Evolutionary conservation across 768 basidiomycete species (phyloP).

Genomic region (Steccherinum ochraceum): DNA sequence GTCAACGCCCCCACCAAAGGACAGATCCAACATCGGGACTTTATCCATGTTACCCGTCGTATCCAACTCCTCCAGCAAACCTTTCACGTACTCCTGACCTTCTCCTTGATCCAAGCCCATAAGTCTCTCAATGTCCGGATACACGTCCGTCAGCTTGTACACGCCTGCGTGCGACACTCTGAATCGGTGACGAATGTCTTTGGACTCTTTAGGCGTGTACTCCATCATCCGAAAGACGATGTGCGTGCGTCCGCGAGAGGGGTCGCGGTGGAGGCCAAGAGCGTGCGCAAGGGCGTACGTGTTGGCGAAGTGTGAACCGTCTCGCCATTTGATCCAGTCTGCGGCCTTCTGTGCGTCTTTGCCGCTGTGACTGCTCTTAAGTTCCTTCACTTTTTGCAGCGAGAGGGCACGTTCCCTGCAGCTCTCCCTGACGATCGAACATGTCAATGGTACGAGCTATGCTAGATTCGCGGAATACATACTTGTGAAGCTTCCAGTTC

Average conservation of each 20-base stretch:
- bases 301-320: slow-evolving; percentile 10
- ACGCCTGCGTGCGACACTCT: slow-evolving; percentile 15
- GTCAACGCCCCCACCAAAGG: slow-evolving; percentile 8
- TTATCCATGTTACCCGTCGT: background rate
- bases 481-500: slow-evolving; percentile 21
- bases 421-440: background rate
- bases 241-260: slow-evolving; percentile 20
- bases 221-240: slow-evolving; percentile 19
- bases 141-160: slow-evolving; percentile 19
- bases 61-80: slow-evolving; percentile 10
- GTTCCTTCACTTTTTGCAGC: slow-evolving; percentile 8
- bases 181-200: slow-evolving; percentile 18
- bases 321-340: slow-evolving; percentile 20
- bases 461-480: too few relatives aligned
- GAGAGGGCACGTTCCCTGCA: slow-evolving; percentile 8
- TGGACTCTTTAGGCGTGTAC: slow-evolving; percentile 14
- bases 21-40: slow-evolving; percentile 10
- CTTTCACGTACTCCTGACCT: slow-evolving; percentile 15
- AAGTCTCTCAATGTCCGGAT: slow-evolving; percentile 15
- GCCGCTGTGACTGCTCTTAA: too few relatives aligned
- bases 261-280: slow-evolving; percentile 20
- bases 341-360: slow-evolving; percentile 10
- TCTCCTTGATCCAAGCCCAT: slow-evolving; percentile 16
- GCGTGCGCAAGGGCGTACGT: slow-evolving; percentile 14
- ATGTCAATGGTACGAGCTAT: background rate